These are phyloP conservation scores for Neurospora terricola DNA, from an alignment of 495 filamentous ascomycete genomes.

Conservation along the genomic window DNA sequence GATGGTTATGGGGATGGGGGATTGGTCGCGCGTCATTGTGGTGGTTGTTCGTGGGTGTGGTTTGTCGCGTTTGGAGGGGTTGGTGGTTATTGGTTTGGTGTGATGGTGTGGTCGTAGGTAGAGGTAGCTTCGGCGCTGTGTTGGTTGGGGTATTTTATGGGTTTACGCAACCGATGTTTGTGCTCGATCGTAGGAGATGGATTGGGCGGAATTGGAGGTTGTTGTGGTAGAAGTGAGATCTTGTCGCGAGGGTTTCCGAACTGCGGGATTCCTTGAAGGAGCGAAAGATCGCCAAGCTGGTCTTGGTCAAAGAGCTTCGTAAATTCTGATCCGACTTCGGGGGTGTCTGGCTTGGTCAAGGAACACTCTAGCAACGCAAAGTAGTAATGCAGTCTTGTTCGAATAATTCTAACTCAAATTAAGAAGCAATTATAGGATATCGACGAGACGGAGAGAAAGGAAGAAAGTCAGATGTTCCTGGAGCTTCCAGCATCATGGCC, in stretches of 20 bases:
- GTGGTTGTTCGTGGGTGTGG: background rate
- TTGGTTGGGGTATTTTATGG: too few relatives aligned
- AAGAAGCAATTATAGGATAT: too few relatives aligned
- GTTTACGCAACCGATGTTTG: too few relatives aligned
- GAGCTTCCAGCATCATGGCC: background rate
- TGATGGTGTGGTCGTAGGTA: background rate
- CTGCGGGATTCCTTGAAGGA: background rate
- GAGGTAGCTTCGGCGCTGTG: too few relatives aligned
- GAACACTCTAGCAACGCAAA: background rate
- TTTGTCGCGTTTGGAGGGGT: background rate
- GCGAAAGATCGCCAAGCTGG: background rate
- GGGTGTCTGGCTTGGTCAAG: background rate
- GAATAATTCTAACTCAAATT: too few relatives aligned
- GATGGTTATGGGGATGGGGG: constrained; percentile 82
- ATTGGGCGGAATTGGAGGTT: too few relatives aligned
- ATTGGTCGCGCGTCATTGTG: constrained; percentile 23
- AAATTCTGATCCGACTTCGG: background rate
- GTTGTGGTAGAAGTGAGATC: too few relatives aligned
- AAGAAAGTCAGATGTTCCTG: background rate
- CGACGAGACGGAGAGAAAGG: background rate
- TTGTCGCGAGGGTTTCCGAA: background rate
- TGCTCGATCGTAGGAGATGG: background rate
- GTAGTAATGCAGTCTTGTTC: too few relatives aligned
- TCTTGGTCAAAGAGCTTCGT: background rate
- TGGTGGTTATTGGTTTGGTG: background rate